phyloP scores from a whole-genome alignment of 2,329 filamentous ascomycete genomes.

The Trichophyton equinum region DNA sequence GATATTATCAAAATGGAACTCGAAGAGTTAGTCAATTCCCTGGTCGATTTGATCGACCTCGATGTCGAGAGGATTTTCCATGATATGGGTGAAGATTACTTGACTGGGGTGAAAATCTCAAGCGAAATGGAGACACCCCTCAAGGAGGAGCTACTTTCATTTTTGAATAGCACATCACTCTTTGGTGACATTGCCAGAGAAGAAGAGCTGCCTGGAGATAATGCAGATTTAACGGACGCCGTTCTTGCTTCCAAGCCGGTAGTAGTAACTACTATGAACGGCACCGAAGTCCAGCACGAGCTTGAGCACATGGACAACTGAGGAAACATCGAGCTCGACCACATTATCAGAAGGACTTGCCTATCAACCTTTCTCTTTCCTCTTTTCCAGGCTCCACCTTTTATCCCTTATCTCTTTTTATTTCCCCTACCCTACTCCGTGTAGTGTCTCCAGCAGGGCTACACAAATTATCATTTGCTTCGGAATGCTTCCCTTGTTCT shows the following conservation, averaged over 20 bases:
- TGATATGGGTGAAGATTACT: not conserved
- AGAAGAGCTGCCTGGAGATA: not conserved
- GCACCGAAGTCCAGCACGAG: not conserved
- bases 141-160: not conserved
- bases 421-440: no score
- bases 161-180: not conserved
- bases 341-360: not conserved
- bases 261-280: not conserved
- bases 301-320: not conserved
- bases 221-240: not conserved
- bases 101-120: not conserved
- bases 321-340: no score
- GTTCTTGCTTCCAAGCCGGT: not conserved
- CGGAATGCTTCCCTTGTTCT: no score
- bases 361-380: not conserved
- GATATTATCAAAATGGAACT: not conserved
- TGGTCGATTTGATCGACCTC: constrained; percentile 28
- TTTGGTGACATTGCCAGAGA: not conserved
- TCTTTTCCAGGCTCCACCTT: not conserved
- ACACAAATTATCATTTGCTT: no score
- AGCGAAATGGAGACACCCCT: not conserved
- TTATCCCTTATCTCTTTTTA: not conserved
- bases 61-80: not conserved
- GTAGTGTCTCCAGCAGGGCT: no score
- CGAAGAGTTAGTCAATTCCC: not conserved